Conservation (phyloP, 345 rosid genomes). For the Noccaea caerulescens region DNA sequence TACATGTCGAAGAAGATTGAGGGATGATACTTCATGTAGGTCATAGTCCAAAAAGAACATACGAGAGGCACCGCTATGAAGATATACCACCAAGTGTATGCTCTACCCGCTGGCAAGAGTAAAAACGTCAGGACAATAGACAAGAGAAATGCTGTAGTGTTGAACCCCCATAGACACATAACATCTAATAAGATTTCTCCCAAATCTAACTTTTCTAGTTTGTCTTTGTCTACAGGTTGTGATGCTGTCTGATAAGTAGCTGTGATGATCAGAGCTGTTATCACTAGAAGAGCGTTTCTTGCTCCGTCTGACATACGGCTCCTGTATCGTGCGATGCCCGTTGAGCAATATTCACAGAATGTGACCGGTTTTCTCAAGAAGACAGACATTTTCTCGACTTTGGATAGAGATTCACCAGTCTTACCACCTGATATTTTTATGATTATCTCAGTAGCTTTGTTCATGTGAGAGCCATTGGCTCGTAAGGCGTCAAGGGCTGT, state of each 20-base stretch:
- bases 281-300: conserved; percentile 38
- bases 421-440: not conserved
- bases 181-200: too few relatives aligned
- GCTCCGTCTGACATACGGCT: not conserved
- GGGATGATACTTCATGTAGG: not conserved
- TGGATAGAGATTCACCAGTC: not conserved
- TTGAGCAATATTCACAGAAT: not conserved
- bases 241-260: not conserved
- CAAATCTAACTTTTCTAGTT: too few relatives aligned
- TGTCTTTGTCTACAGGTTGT: not conserved
- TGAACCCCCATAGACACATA: not conserved
- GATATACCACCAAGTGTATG: conserved; percentile 2
- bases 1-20: too few relatives aligned
- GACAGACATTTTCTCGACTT: not conserved
- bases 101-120: conserved; percentile 22
- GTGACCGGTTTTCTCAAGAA: not conserved
- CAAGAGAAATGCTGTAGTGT: conserved; percentile 1
- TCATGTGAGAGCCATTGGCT: not conserved
- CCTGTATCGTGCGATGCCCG: not conserved
- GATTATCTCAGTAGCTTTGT: not conserved
- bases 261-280: conserved; percentile 30
- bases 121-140: conserved; percentile 20
- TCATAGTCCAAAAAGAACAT: not conserved
- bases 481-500: conserved; percentile 22
- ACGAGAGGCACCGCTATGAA: not conserved